Evolutionary conservation across 345 rosid species (phyloP).

Genomic region (Citrus mangshanensis): DNA sequence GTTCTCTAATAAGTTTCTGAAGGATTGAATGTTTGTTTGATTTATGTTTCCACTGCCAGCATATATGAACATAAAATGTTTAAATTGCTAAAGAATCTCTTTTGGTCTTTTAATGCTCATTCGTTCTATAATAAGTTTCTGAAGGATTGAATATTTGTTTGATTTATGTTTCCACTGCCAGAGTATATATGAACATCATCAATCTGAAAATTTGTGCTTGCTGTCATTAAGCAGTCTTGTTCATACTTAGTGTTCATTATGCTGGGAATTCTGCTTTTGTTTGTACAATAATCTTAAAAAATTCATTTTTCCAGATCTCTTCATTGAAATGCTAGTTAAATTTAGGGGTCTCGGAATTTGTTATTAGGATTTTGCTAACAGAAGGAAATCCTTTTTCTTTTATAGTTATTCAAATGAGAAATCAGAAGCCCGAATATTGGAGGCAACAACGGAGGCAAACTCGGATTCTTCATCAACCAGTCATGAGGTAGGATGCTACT

Average conservation of each 20-base stretch:
- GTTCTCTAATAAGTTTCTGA: background rate
- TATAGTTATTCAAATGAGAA: constrained; percentile 81
- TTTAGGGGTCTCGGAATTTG: background rate
- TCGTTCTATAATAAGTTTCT: background rate
- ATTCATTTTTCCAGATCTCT: background rate
- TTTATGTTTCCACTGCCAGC: background rate
- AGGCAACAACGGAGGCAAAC: constrained; percentile 36
- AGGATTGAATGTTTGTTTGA: background rate
- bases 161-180: background rate
- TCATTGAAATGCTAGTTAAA: background rate
- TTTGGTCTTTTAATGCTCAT: background rate
- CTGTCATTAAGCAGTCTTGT: background rate
- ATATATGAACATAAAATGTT: background rate
- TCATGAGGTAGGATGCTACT: constrained; percentile 32
- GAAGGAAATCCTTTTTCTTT: background rate
- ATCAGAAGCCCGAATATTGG: constrained; percentile 52
- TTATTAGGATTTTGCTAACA: background rate
- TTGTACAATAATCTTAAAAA: background rate
- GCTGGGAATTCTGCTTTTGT: background rate
- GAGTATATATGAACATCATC: background rate
- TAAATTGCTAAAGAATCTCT: background rate
- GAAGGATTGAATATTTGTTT: background rate
- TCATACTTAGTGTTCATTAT: background rate
- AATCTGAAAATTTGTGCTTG: background rate
- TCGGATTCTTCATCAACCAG: constrained; percentile 38